phyloP scores from a whole-genome alignment of 495 filamentous ascomycete genomes.

The Saxophila tyrrhenica region DNA sequence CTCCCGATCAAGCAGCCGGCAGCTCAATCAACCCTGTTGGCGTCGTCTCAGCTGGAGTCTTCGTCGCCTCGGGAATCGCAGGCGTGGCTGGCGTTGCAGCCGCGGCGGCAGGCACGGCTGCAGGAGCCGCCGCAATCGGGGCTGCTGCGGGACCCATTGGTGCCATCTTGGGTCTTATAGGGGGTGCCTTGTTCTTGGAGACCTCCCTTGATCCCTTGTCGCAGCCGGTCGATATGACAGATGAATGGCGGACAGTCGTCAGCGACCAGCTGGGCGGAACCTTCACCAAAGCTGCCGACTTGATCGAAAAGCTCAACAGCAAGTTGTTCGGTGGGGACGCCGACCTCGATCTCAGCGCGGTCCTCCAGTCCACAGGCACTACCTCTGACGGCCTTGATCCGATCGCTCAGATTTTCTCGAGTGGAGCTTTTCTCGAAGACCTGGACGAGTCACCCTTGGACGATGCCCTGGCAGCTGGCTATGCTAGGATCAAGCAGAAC shows the following conservation, averaged over 20 bases:
- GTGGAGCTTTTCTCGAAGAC: neutral
- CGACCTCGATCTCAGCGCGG: neutral
- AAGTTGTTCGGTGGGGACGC: neutral
- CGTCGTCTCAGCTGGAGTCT: neutral
- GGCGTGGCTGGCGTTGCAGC: too few relatives aligned
- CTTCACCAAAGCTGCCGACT: too few relatives aligned
- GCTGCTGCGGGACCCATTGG: too few relatives aligned
- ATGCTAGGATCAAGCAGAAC: neutral
- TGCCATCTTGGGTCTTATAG: neutral
- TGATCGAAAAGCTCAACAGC: neutral
- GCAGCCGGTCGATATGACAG: neutral
- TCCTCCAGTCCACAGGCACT: neutral
- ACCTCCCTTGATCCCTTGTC: neutral
- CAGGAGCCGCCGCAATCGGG: too few relatives aligned
- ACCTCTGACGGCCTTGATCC: neutral
- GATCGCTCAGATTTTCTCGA: neutral
- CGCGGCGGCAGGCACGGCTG: too few relatives aligned
- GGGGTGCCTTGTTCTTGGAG: neutral
- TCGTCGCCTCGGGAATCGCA: too few relatives aligned
- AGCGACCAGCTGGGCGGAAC: too few relatives aligned
- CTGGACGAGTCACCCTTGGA: neutral
- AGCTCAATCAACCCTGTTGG: neutral
- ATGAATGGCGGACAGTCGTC: neutral
- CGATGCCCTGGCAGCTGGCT: neutral
- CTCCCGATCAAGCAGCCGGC: neutral